Conservation (phyloP, 345 rosid genomes). For the Rubroshorea leprosula region DNA sequence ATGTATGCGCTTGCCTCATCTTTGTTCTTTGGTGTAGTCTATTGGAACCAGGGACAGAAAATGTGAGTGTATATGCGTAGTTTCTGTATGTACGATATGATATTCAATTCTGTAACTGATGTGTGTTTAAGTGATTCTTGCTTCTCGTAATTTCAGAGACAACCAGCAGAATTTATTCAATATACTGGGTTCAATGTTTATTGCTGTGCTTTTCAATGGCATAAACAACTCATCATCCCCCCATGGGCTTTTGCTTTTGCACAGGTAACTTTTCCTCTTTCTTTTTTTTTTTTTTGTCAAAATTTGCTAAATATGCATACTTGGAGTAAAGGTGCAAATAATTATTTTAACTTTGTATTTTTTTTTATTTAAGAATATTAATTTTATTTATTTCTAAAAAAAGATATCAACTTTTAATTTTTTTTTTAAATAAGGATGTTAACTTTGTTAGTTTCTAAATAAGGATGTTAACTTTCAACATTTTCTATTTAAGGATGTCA, state of each 20-base stretch:
- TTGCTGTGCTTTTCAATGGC: constrained; percentile 21
- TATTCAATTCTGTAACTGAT: too few relatives aligned
- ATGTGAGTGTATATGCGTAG: too few relatives aligned
- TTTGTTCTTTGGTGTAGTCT: constrained; percentile 36
- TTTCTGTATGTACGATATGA: too few relatives aligned
- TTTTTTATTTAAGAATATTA: too few relatives aligned
- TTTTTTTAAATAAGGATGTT: too few relatives aligned
- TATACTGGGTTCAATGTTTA: constrained; percentile 28
- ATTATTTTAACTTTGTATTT: too few relatives aligned
- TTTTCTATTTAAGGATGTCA: too few relatives aligned
- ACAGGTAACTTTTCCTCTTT: constrained; percentile 21
- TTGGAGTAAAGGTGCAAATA: not conserved
- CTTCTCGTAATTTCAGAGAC: constrained; percentile 8
- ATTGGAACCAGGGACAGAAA: constrained; percentile 45
- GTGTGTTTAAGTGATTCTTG: not conserved
- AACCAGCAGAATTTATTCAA: constrained; percentile 28
- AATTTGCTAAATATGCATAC: too few relatives aligned
- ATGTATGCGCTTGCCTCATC: constrained; percentile 19
- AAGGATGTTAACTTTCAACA: too few relatives aligned
- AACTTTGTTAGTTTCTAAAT: too few relatives aligned
- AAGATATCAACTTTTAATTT: too few relatives aligned
- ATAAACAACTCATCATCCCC: constrained; percentile 28
- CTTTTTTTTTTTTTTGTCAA: not conserved
- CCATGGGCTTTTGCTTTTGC: constrained; percentile 38
- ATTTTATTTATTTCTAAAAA: too few relatives aligned